phyloP scores from a whole-genome alignment of 2,329 filamentous ascomycete species.

The Macrophomina tecta region DNA sequence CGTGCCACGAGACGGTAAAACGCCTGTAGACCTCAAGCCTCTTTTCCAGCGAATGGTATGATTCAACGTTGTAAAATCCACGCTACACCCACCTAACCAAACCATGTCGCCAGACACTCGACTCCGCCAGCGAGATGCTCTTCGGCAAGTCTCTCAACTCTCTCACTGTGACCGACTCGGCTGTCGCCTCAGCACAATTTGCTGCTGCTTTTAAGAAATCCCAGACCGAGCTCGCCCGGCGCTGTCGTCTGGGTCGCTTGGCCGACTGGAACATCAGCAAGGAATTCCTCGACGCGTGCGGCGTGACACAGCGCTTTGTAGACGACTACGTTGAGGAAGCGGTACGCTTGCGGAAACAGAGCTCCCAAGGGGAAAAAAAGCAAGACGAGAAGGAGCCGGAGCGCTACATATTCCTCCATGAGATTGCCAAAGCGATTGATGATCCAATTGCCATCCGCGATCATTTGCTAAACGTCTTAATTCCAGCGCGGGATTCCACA shows the following conservation, averaged over 20 bases:
- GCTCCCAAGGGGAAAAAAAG: slow-evolving; percentile 27
- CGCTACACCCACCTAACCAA: slow-evolving; percentile 30
- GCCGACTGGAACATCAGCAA: slow-evolving; percentile 41
- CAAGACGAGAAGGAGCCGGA: not conserved
- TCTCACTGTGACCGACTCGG: slow-evolving; percentile 44
- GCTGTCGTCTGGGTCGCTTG: slow-evolving; percentile 41
- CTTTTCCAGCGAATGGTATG: slow-evolving; percentile 52
- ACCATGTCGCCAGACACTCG: slow-evolving; percentile 41
- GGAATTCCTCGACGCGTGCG: slow-evolving; percentile 44
- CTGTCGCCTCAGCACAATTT: slow-evolving; percentile 43
- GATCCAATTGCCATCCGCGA: slow-evolving; percentile 51
- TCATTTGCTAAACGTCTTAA: slow-evolving; percentile 54
- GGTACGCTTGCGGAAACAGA: slow-evolving; percentile 44
- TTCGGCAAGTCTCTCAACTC: slow-evolving; percentile 51
- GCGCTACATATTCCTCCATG: slow-evolving; percentile 53
- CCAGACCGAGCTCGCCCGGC: slow-evolving; percentile 44
- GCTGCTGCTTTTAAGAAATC: slow-evolving; percentile 50
- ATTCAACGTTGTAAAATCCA: not conserved
- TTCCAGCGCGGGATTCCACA: slow-evolving; percentile 49
- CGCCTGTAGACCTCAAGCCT: slow-evolving; percentile 44
- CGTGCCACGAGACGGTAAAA: slow-evolving; percentile 32
- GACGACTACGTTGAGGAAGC: slow-evolving; percentile 53
- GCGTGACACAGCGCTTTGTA: slow-evolving; percentile 51
- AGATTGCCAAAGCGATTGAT: slow-evolving; percentile 52
- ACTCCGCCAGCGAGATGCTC: slow-evolving; percentile 56